Base-by-base conservation (phyloP, 108 stramenopile species). In the Discostella stelligeroides region DNA sequence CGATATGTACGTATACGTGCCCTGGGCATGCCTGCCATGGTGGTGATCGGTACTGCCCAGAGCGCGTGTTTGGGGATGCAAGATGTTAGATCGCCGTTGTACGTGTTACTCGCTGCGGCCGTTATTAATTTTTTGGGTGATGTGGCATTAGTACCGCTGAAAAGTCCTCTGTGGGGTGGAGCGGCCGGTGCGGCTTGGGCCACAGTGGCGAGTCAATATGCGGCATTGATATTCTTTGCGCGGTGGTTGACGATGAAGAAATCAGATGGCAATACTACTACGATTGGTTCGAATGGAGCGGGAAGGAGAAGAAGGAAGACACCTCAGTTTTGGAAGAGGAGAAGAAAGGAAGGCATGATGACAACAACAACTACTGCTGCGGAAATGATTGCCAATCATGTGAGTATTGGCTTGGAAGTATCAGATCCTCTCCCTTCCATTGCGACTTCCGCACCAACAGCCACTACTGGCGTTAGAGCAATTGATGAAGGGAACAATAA, bases 141-240 rank as follows among this genome's bases (percentile, higher is more conserved):
- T 72, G 65, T 80, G 29, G 27, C 84, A 3, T 82, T 95, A 34
- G 92, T 94, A 1, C 80, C 88, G 5, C 62, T 65, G 24, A 50
- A 58, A 2, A 68, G 86, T 66, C 64, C 76, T 0, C 80, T 15
- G 49, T 18, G 49, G 49, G 49, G 49, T 18, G 94, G 94, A 11
- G 85, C 89, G 0, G 88, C 90, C 0, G 94, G 94, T 24, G 94
- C 94, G 10, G 91, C 94, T n/a, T 95, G 94, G 94, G 94, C 94
- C 1, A 95, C 94, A 3, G 86, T 88, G 20, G 82, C 92, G 54
- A 86, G 85, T 34, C 94, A 92, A 47, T 95, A 85, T 73, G 85
- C 83, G 23, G 94, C 91, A 0, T 64, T 92, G 10, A 68, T 70
- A 0, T 64, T 92, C 65, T 95, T 92, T 76, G 63, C 84, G 28